These are phyloP conservation scores for Puccinia hordei DNA, from an alignment of 1,284 basidiomycete species.

Conservation along the genomic window DNA sequence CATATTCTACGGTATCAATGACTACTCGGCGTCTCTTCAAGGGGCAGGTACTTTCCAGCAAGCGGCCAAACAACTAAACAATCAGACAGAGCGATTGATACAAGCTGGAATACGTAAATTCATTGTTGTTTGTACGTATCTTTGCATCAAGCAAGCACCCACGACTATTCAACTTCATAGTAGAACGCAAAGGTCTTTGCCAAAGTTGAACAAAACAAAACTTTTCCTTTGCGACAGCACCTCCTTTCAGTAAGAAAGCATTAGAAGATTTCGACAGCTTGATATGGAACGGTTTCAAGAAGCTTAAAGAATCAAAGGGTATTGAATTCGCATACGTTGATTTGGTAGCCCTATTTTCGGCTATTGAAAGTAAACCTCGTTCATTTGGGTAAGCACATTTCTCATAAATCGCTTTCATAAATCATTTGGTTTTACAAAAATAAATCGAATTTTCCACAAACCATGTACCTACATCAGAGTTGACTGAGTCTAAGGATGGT, in stretches of 20 bases:
- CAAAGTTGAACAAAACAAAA: background rate
- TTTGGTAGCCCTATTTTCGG: conserved; percentile 2
- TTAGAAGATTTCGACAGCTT: background rate
- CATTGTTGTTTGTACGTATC: conserved; percentile 31
- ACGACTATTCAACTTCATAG: background rate
- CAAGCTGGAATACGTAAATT: conserved; percentile 12
- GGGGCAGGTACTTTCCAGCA: background rate
- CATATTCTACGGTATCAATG: conserved; percentile 40
- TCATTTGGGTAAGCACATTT: conserved; percentile 23
- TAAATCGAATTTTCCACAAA: too few species aligned
- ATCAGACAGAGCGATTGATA: conserved; percentile 15
- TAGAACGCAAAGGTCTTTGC: background rate
- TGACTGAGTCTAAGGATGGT: background rate
- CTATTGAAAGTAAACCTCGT: background rate
- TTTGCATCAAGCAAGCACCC: background rate
- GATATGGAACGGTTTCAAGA: conserved; percentile 36
- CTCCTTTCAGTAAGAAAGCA: background rate
- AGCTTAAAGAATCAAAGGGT: background rate
- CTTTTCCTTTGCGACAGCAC: background rate
- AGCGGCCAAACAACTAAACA: background rate
- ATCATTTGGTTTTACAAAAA: background rate
- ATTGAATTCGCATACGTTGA: conserved; percentile 31
- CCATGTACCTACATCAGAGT: background rate
- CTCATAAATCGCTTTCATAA: background rate
- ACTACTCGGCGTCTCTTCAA: conserved; percentile 11